phyloP scores from a whole-genome alignment of 2,329 filamentous ascomycete species.

The Fusarium acutatum region DNA sequence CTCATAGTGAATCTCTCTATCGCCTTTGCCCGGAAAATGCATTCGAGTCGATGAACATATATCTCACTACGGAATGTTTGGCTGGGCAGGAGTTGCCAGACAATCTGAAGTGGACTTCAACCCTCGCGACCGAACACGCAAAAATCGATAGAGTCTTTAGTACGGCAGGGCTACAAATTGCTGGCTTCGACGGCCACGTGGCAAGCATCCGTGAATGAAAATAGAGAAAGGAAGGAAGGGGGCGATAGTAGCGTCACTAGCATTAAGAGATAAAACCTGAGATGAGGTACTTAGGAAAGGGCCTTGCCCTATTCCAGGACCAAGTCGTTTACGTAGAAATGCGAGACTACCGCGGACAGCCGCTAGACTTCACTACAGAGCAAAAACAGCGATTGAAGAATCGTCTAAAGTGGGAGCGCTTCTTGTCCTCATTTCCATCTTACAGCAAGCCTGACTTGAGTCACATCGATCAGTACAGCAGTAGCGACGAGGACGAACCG shows the following conservation, averaged over 20 bases:
- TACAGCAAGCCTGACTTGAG: fast-evolving
- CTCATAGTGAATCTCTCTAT: not conserved
- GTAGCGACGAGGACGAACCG: not conserved
- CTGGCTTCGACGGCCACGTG: not conserved
- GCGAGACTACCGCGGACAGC: not conserved
- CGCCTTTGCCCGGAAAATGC: not conserved
- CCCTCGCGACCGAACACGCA: not conserved
- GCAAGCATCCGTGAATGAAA: not conserved
- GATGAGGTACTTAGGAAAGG: not conserved
- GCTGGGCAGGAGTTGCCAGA: not conserved
- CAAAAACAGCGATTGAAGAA: not conserved
- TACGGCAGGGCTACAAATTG: not conserved
- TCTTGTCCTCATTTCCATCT: fast-evolving
- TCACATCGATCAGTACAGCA: not conserved
- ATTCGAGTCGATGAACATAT: not conserved
- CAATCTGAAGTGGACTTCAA: not conserved
- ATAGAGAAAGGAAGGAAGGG: fast-evolving
- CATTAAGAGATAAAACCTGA: not conserved
- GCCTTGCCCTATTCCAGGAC: not conserved
- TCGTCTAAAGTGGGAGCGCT: not conserved
- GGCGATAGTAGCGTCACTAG: fast-evolving
- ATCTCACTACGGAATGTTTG: not conserved
- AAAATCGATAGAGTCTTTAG: fast-evolving
- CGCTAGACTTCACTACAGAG: not conserved
- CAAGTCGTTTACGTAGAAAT: not conserved